These are phyloP conservation scores for Pyricularia grisea DNA, from an alignment of 2,329 filamentous ascomycete species.

Conservation along the genomic window DNA sequence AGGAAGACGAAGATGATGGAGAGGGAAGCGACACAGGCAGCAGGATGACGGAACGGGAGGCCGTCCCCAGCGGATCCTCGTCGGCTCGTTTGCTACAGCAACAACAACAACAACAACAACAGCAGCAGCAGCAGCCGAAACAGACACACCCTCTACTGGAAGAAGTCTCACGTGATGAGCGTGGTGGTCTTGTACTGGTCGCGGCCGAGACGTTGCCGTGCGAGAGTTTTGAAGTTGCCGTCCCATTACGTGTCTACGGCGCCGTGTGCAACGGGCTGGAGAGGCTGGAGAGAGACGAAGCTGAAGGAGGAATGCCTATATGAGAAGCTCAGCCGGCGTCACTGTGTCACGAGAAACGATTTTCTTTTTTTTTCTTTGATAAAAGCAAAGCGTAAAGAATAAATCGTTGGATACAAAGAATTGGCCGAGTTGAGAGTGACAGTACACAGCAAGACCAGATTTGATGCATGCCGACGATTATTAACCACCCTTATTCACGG, in stretches of 20 bases:
- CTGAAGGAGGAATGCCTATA: constrained; percentile 22
- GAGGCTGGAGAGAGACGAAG: constrained; percentile 45
- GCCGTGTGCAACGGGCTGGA: constrained; percentile 48
- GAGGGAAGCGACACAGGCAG: constrained; percentile 5
- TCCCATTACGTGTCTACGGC: constrained; percentile 69
- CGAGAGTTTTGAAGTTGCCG: constrained; percentile 84
- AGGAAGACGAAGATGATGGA: constrained; percentile 21
- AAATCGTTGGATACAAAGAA: background rate
- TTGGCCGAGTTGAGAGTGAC: background rate
- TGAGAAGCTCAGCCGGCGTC: constrained; percentile 16
- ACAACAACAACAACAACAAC: constrained; percentile 6
- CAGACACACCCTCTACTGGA: constrained; percentile 55
- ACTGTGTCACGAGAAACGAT: background rate
- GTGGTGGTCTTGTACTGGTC: constrained; percentile 63
- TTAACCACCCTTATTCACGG: background rate
- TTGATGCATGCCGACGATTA: background rate
- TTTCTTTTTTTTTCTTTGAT: constrained; percentile 5
- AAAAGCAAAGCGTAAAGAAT: constrained; percentile 3
- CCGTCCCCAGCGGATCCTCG: background rate
- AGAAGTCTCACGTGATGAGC: constrained; percentile 67
- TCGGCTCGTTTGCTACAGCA: constrained; percentile 14
- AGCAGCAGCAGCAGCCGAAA: constrained; percentile 2
- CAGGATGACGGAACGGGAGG: constrained; percentile 1
- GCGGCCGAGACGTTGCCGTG: constrained; percentile 70
- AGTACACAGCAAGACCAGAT: background rate